Percentiles rank a stretch among this genome's conserved stretches.
Evolutionary conservation across 179 eudicot species (phyloP).

Genomic region (Pouteria campechiana): DNA sequence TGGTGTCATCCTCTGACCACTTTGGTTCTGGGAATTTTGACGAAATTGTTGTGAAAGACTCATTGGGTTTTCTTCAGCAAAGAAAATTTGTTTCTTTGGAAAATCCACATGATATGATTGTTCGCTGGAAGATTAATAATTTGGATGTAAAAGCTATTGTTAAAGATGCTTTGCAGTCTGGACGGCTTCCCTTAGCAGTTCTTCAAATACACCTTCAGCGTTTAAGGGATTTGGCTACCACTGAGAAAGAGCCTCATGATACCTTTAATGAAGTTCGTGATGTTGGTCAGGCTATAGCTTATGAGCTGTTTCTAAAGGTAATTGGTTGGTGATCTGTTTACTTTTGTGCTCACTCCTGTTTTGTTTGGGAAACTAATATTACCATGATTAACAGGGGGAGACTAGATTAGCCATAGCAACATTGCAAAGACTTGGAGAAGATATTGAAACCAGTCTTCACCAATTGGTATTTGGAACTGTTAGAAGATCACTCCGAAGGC

Average conservation of each 20-base stretch:
- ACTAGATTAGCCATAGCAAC: constrained; percentile 69
- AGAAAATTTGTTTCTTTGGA: constrained; percentile 32
- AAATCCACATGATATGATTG: constrained; percentile 90
- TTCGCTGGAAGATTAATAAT: constrained; percentile 86
- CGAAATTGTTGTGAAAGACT: constrained; percentile 24
- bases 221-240: constrained; percentile 23
- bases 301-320: constrained; percentile 86
- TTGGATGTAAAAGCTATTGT: constrained; percentile 73
- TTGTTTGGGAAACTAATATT: constrained; percentile 11
- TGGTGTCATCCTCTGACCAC: constrained; percentile 16
- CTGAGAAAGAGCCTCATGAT: constrained; percentile 53
- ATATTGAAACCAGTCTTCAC: constrained; percentile 70
- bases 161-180: constrained; percentile 80
- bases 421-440: constrained; percentile 93
- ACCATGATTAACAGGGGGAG: constrained; percentile 62
- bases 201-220: constrained; percentile 88
- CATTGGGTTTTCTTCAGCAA: constrained; percentile 23
- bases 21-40: constrained; percentile 19
- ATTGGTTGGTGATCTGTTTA: constrained; percentile 11
- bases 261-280: constrained; percentile 83
- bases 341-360: not conserved
- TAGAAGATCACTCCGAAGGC: constrained; percentile 61
- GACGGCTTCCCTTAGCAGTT: constrained; percentile 96
- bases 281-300: constrained; percentile 80
- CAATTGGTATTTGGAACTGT: constrained; percentile 83